phyloP scores from a whole-genome alignment of 75 land plant species.

The Ceratopteris richardii region DNA sequence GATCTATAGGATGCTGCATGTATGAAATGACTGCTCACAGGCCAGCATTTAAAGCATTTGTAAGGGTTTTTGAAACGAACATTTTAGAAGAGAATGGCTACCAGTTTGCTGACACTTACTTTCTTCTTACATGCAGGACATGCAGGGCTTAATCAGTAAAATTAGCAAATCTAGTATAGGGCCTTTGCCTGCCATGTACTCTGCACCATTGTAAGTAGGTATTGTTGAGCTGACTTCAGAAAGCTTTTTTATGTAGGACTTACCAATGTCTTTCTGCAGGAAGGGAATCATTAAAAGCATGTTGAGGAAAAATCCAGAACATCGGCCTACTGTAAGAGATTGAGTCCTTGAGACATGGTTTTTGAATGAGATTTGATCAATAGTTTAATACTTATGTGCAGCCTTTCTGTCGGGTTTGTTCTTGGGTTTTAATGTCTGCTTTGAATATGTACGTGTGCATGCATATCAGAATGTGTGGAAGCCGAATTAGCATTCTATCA shows the following conservation, averaged over 20 bases:
- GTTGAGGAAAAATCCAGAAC: constrained; percentile 95
- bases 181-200: constrained; percentile 80
- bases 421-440: background rate
- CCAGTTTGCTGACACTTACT: too few species aligned
- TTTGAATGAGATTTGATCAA: too few species aligned
- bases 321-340: constrained; percentile 76
- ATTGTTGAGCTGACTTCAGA: background rate
- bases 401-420: too few species aligned
- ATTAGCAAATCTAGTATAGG: constrained; percentile 83
- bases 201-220: constrained; percentile 74
- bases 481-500: too few species aligned
- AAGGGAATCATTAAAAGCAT: constrained; percentile 88
- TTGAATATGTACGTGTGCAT: background rate
- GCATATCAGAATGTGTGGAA: too few species aligned
- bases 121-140: constrained; percentile 50
- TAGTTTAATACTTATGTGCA: too few species aligned
- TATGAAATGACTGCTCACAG: constrained; percentile 90
- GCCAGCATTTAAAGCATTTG: constrained; percentile 98
- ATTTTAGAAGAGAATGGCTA: too few species aligned
- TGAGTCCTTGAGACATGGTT: too few species aligned
- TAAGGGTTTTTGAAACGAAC: too few species aligned
- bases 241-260: background rate
- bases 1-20: constrained; percentile 75
- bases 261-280: constrained; percentile 19
- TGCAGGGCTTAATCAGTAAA: constrained; percentile 92